Evolutionary conservation across 768 basidiomycete species (phyloP), one percentile per base, ranked within the genome.

Genomic region (Trametes gibbosa): DNA sequence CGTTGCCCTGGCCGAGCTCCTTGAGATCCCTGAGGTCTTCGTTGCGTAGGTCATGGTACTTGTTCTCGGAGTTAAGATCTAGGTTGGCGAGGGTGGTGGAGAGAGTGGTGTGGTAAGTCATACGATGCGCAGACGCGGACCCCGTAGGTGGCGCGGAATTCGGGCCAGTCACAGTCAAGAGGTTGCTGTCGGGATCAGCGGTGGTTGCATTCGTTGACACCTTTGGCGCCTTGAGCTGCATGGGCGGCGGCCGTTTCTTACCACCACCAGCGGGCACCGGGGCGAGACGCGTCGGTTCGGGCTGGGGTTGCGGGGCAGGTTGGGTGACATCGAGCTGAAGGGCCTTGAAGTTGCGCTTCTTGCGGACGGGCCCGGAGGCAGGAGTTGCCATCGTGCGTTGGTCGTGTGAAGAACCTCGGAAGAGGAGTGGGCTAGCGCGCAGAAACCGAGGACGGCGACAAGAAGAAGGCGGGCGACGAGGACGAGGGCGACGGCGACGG

Each of bases 1-100:
- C 95, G 69, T 98, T 98, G 3, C 97, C 97, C 64, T 92, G 87
- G 3, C 97, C 97, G 3, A 99, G 81, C 73, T 99, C 97, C 53
- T 84, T 83, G 46, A 98, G 70, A 64, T 95, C 90, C 74, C 89
- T 89, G 70, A 99, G 77, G 72, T 98, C 97, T 71, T 96, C 95
- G 65, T 89, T 86, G 66, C 84, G 79, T 65, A 98, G 75, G 68
- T 96, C 90, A 65, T 79, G 70, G 19, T 81, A 87, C 74, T 91
- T 91, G 71, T 86, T 86, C 75, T 92, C 90, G 34, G 87, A 85
- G 66, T 89, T 90, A 76, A 93, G 81, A 65, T 95, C 93, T 59
- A 96, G 76, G 64, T 82, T 92, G 21, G 92, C 93, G 34, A 97
- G 82, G 16, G 91, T 93, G 62, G 85, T 90, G 17, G 89, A 87